Evolutionary conservation across 2,329 filamentous ascomycete genomes (phyloP), one percentile per base, ranked within the genome.

Genomic region (Dactylellina drechsleri): DNA sequence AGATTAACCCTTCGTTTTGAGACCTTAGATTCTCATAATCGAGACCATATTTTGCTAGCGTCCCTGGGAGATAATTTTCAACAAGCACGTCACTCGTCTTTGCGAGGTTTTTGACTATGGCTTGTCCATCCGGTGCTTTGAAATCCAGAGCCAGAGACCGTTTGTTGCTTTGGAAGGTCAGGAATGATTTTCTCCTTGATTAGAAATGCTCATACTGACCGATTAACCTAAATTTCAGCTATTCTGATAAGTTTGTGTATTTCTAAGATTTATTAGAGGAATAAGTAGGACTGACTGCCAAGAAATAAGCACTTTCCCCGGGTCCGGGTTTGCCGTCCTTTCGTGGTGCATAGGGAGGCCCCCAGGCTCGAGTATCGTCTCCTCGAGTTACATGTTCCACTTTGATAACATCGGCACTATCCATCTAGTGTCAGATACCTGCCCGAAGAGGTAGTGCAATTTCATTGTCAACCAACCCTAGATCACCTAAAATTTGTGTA

Each of bases 301-400:
- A 85, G 80, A 96, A 99, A 81, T 99, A 99, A 8, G 95, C 95
- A 76, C 92, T 95, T 82, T 99, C 95, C 23, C 95, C 95, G 0
- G 92, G 90, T 0, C 92, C 91, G 50, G 83, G 81, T 43, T 82
- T 88, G 78, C 79, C 85, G 81, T 78, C 84, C 80, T 15, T 88
- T 86, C 2, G 84, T 87, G 36, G 87, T 81, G 95, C 95, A 81
- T 95, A 99, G 0, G 95, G 95, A 23, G 95, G 95, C 0, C 95
- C 95, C 95, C 95, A 99, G 59, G 93, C 93, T 79, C 95, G 86
- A 8, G 95, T 99, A 81, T 99, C 95, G 81, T 99, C 95, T 43
- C 92, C 95, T 68, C 92, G 87, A 4, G 88, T 88, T 2, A 95
- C 95, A 82, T 99, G 95, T 83, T 99, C 95, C 76, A 99, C 88